These are phyloP conservation scores for Clavispora carvajalis DNA, from an alignment of 805 yeast species.

Conservation along the genomic window DNA sequence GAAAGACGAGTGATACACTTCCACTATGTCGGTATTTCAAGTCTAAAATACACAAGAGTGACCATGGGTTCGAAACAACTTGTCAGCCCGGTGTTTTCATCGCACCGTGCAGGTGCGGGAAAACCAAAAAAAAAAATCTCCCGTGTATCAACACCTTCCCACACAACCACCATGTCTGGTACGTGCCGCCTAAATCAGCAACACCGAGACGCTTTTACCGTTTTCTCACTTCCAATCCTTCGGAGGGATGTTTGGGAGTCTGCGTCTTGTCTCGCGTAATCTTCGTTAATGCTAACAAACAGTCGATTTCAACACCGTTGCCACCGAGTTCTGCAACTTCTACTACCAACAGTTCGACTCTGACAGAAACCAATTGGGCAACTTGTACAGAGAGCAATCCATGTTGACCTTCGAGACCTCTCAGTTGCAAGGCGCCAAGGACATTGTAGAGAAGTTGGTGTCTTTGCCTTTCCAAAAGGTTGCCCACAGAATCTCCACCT, in stretches of 20 bases:
- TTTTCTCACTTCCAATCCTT: too few relatives aligned
- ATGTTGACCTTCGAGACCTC: slow-evolving; percentile 96
- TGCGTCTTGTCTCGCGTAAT: too few relatives aligned
- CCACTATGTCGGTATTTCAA: too few relatives aligned
- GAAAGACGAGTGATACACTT: too few relatives aligned
- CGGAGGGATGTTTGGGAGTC: too few relatives aligned
- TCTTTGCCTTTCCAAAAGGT: slow-evolving; percentile 91
- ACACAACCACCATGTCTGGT: slow-evolving; percentile 24
- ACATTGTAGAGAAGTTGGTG: slow-evolving; percentile 85
- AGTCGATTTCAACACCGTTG: slow-evolving; percentile 44
- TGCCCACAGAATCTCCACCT: slow-evolving; percentile 86
- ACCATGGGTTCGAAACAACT: too few relatives aligned
- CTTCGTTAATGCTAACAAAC: slow-evolving; percentile 12
- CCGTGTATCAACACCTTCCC: neutral
- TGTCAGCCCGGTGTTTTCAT: too few relatives aligned
- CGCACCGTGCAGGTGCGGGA: neutral
- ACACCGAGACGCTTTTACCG: too few relatives aligned
- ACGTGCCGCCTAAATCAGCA: slow-evolving; percentile 9
- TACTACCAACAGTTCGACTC: slow-evolving; percentile 93
- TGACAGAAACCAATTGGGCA: slow-evolving; percentile 88
- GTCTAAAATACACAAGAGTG: too few relatives aligned
- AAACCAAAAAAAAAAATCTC: neutral
- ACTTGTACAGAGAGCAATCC: slow-evolving; percentile 92
- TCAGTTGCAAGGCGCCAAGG: slow-evolving; percentile 91
- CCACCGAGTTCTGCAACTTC: slow-evolving; percentile 82